Base-by-base conservation (phyloP, 1,284 basidiomycete species). In the Peniophora sp. region DNA sequence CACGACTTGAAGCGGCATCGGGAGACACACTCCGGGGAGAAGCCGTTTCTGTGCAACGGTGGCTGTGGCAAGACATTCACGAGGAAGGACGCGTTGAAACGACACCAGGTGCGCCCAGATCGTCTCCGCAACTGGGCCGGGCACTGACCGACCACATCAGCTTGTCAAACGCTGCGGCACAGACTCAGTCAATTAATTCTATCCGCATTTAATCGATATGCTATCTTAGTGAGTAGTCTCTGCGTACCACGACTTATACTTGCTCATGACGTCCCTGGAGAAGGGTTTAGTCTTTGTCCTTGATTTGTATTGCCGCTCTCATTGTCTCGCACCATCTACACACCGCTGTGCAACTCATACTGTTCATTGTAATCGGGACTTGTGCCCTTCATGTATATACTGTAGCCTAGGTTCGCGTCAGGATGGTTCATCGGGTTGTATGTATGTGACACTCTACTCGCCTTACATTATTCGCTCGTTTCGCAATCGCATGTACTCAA, bases 11-110 rank as follows among this genome's bases (percentile, higher is more conserved):
- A 89, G 64, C 77, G 86, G 39, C 86, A 89, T 67, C 74, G 83
- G 57, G 86, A 89, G 59, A 88, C 85, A 20, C 85, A 88, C 66
- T 84, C 83, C 11, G 85, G 85, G 43, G 86, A 88, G 65, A 87
- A 88, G 62, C 87, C 87, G 11, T 89, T 81, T 67, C 65, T 80
- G 27, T 89, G 87, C 65, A 86, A 87, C 57, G 86, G 87, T 12
- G 83, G 83, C 37, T 89, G 86, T 55, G 85, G 85, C 48, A 89
- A 88, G 72, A 88, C 85, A 2, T 89, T 89, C 62, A 89, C 87
- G 47, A 77, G 86, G 58, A 88, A 88, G 67, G 87, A 89, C 61
- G 86, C 86, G 22, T 65, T 89, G 60, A 89, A 88, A 68, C 76
- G 86, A 55, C 86, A 89, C 63, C 86, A 89, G 78, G 86, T 79